These are phyloP conservation scores for Yamadazyma takamatsuzukensis DNA, from an alignment of 805 yeast species.

Conservation along the genomic window DNA sequence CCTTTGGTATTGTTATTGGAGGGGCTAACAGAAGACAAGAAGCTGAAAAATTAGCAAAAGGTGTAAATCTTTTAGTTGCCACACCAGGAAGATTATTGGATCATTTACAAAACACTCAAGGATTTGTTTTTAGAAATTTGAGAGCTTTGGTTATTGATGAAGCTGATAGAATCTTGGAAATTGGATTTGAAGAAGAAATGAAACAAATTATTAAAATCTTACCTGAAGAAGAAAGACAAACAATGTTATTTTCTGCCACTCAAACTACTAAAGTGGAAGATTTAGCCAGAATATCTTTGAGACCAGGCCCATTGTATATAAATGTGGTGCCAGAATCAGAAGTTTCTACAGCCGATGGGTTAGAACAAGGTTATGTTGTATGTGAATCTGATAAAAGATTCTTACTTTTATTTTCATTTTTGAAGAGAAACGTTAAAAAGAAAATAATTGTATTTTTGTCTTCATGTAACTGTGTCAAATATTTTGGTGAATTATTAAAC, in stretches of 20 bases:
- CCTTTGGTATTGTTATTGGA: constrained; percentile 95
- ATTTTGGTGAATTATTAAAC: constrained; percentile 89
- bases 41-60: constrained; percentile 89
- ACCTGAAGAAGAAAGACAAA: constrained; percentile 90
- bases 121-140: constrained; percentile 90
- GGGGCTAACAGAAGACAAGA: constrained; percentile 98
- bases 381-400: constrained; percentile 96
- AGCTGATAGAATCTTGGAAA: constrained; percentile 96
- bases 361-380: constrained; percentile 97
- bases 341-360: constrained; percentile 90
- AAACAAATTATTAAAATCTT: constrained; percentile 89
- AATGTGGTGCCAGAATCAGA: constrained; percentile 85
- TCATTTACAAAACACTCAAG: constrained; percentile 92
- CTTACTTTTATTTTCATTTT: constrained; percentile 81
- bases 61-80: constrained; percentile 91
- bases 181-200: constrained; percentile 99
- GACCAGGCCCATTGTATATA: constrained; percentile 90
- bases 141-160: constrained; percentile 95
- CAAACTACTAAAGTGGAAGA: constrained; percentile 99
- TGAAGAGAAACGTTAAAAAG: constrained; percentile 89
- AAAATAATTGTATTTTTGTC: constrained; percentile 92
- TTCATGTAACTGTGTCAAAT: constrained; percentile 95
- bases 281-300: constrained; percentile 90
- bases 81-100: constrained; percentile 97
- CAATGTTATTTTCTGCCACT: constrained; percentile 98